Percentiles rank a stretch among this genome's conserved stretches.
These are phyloP conservation scores for Eucalyptus erythrocorys DNA, from an alignment of 345 rosid species.

Conservation along the genomic window DNA sequence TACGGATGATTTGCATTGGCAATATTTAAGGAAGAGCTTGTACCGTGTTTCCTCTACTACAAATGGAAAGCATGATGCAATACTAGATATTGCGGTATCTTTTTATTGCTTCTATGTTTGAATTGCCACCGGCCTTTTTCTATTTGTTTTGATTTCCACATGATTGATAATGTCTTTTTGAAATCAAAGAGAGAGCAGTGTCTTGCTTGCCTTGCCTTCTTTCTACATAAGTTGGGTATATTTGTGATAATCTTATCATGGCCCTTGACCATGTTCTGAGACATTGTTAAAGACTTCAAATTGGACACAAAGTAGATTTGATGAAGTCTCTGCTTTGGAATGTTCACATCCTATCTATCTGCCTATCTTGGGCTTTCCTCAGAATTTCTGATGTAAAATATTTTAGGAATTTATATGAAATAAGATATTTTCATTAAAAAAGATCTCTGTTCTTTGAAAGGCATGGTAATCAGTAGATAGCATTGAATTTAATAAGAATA, in stretches of 20 bases:
- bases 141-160: neutral
- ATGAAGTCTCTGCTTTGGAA: neutral
- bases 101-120: neutral
- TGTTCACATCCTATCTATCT: neutral
- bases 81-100: conserved; percentile 60
- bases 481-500: neutral
- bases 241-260: neutral
- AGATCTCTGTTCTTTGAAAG: neutral
- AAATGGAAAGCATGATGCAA: conserved; percentile 87
- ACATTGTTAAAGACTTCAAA: neutral
- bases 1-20: conserved; percentile 73
- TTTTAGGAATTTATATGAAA: neutral
- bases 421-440: neutral
- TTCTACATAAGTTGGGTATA: neutral
- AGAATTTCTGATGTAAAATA: neutral
- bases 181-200: neutral
- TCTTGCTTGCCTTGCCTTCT: neutral
- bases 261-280: neutral
- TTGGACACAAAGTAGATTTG: neutral
- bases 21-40: conserved; percentile 61
- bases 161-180: neutral
- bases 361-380: neutral
- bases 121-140: neutral
- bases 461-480: neutral
- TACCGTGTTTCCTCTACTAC: conserved; percentile 75